These are phyloP conservation scores for Calonectria crousiana DNA, from an alignment of 2,329 filamentous ascomycete species.

Conservation along the genomic window DNA sequence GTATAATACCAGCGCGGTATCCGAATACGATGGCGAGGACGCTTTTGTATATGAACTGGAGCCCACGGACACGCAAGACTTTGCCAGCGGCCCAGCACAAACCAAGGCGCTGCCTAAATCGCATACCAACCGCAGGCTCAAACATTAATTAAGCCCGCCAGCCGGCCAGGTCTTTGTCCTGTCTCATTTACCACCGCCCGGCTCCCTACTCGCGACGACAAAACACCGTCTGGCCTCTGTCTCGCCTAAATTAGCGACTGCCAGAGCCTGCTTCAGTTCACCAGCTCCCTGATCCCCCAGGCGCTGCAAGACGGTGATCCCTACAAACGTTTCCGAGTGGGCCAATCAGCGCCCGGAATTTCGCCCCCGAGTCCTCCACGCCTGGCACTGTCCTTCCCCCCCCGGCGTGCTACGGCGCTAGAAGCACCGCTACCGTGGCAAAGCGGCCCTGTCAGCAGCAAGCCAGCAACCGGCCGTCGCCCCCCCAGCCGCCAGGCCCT, in stretches of 20 bases:
- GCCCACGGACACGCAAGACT: slow-evolving; percentile 8
- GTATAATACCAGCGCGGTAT: slow-evolving; percentile 4
- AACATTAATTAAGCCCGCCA: slow-evolving; percentile 6
- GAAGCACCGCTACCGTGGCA: slow-evolving; percentile 5
- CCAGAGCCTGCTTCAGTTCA: slow-evolving; percentile 14
- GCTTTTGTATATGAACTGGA: slow-evolving; percentile 13
- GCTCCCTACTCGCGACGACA: not conserved
- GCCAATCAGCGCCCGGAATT: slow-evolving; percentile 33
- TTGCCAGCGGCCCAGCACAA: not conserved
- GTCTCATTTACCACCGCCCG: slow-evolving; percentile 6
- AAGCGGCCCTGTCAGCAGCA: slow-evolving; percentile 20
- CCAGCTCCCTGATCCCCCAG: slow-evolving; percentile 11
- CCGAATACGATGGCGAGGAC: slow-evolving; percentile 25
- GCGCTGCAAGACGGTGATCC: slow-evolving; percentile 1
- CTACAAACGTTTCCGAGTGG: not conserved
- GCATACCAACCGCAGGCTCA: not conserved
- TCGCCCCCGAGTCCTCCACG: not conserved
- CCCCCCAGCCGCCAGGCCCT: slow-evolving; percentile 41
- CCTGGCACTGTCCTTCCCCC: not conserved
- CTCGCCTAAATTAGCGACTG: slow-evolving; percentile 19
- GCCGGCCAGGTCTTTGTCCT: not conserved
- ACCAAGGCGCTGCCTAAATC: slow-evolving; percentile 1
- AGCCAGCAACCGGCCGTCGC: slow-evolving; percentile 26
- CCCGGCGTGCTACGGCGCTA: slow-evolving; percentile 2
- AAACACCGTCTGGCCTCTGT: slow-evolving; percentile 16